Base-by-base conservation (phyloP, 495 filamentous ascomycete genomes). In the Physcia stellaris region DNA sequence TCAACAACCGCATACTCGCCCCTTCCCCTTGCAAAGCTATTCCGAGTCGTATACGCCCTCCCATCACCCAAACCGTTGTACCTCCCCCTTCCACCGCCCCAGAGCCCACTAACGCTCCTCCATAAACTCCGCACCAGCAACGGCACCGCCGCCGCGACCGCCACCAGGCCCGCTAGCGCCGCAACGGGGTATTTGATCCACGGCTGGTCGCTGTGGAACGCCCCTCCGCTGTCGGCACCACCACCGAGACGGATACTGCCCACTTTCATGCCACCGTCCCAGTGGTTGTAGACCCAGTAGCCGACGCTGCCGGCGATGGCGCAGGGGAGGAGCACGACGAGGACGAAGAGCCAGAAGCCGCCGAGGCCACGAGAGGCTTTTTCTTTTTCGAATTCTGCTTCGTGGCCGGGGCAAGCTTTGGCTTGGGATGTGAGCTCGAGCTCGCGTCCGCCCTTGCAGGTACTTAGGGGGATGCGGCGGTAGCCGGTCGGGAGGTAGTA, bases 1-100 rank as follows among this genome's bases (percentile, higher is more conserved):
- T 86, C 85, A 30, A 93, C 83, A 55, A 80, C 68, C 11, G 75
- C 72, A 57, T 95, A 98, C 53, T 94, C 84, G 5, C 83, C 76
- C 35, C 82, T 68, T 6, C 82, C 80, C 37, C 85, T 76, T 17
- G 83, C 79, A 59, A 96, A 96, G 18, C 79, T 82, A 40, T 78
- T 79, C 49, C 92, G 66, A 19, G 77, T 86, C 22, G 83, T 85
- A 57, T 85, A 96, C 41, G 77, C 74, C 36, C 75, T 61, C 32
- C 56, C 60, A 19, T 74, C 68, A 12, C 73, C 61, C n/a, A n/a
- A n/a, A n/a, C n/a, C n/a, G n/a, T n/a, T n/a, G n/a, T n/a, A n/a
- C 23, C 52, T 54, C 4, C 64, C 60, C 9, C 62, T 51, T 20
- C 74, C 68, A 12, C 73, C 61, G 6, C 59, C 57, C 30, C 48